Evolutionary conservation across 345 rosid genomes (phyloP).

Genomic region (Hibiscus trionum): DNA sequence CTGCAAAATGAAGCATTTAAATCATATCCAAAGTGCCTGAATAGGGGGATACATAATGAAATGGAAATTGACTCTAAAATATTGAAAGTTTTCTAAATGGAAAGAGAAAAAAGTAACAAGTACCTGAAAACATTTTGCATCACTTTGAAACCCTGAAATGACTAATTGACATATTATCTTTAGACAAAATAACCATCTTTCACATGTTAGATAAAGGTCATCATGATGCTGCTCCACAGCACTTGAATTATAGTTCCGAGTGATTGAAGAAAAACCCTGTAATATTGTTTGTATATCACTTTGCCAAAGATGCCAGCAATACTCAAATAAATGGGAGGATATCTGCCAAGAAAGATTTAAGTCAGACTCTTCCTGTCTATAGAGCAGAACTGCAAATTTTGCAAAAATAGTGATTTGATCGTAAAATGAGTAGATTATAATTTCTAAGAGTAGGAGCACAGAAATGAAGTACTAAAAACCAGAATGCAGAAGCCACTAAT

Average conservation of each 20-base stretch:
- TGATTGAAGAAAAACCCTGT: slow-evolving; percentile 58
- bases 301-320: slow-evolving; percentile 96
- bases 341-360: slow-evolving; percentile 52
- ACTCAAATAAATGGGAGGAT: slow-evolving; percentile 75
- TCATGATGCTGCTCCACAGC: slow-evolving; percentile 52
- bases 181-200: slow-evolving; percentile 90
- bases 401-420: slow-evolving; percentile 11
- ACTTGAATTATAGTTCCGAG: slow-evolving; percentile 46
- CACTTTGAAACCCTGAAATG: slow-evolving; percentile 83
- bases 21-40: slow-evolving; percentile 1
- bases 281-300: slow-evolving; percentile 83
- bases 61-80: neutral
- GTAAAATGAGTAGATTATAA: neutral
- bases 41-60: neutral
- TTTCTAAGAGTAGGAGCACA: neutral
- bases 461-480: neutral
- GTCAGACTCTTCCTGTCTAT: slow-evolving; percentile 6
- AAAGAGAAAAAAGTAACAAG: slow-evolving; percentile 6
- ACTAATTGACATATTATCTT: slow-evolving; percentile 79
- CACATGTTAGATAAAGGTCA: slow-evolving; percentile 76
- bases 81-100: neutral
- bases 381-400: neutral
- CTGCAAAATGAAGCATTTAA: slow-evolving; percentile 32
- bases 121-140: slow-evolving; percentile 80
- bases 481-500: neutral